A percentile compares a stretch with the other conserved stretches of the same genome.
Conservation (phyloP, 352 stramenopile species). For the Globisporangium emineosum region DNA sequence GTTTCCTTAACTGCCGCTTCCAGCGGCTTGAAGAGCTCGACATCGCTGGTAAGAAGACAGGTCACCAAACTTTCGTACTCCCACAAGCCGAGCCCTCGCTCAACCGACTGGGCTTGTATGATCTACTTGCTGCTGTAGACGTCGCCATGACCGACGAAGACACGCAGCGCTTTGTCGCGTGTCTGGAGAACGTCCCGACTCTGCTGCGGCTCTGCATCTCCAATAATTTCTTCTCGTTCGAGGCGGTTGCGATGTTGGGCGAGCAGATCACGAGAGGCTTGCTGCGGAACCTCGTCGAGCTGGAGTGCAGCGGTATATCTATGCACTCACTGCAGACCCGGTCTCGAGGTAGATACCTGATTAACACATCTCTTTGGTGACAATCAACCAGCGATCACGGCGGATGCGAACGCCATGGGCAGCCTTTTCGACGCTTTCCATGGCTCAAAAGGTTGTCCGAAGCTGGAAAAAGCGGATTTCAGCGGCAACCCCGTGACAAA, state of each 20-base stretch:
- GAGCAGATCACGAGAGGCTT: conserved; percentile 20
- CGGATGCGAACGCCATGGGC: conserved; percentile 22
- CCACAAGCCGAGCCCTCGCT: neutral
- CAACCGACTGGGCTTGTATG: neutral
- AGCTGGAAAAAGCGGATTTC: conserved; percentile 22
- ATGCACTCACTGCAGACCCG: no score
- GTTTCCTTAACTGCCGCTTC: conserved; percentile 52
- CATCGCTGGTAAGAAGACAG: conserved; percentile 32
- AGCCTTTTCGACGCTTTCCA: conserved; percentile 23
- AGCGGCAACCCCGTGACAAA: conserved; percentile 28
- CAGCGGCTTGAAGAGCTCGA: conserved; percentile 29
- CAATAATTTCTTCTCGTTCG: conserved; percentile 39
- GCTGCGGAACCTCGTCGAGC: conserved; percentile 23
- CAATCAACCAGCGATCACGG: conserved; percentile 20
- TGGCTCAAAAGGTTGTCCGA: conserved; percentile 12
- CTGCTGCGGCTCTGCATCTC: conserved; percentile 36
- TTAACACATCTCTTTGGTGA: neutral
- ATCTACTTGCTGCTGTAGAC: conserved; percentile 9
- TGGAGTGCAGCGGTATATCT: conserved; percentile 36
- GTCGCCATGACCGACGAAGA: conserved; percentile 53
- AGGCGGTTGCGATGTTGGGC: conserved; percentile 30
- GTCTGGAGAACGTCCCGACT: conserved; percentile 27
- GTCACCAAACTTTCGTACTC: neutral
- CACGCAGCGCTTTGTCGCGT: conserved; percentile 48
- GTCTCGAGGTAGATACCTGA: no score